Evolutionary conservation across 306 rosid species (phyloP), one percentile per base, ranked within the genome.

Genomic region (Canavalia gladiata): DNA sequence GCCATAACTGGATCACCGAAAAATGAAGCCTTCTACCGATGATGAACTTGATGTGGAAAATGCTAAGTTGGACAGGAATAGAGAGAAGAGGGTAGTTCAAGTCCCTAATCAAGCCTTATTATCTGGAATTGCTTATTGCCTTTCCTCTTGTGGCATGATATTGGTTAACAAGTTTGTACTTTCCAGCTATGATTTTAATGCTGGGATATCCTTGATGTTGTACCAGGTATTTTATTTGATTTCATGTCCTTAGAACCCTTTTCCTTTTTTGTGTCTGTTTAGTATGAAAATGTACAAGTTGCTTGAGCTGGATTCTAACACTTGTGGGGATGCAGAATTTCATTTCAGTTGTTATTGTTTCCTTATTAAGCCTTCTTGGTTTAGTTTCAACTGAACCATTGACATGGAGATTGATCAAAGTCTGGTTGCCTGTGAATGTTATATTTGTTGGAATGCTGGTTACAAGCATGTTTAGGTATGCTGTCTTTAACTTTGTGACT

Each of bases 401-500:
- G 41, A 89, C 98, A 43, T 96, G 98, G 99, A 93, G 81, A 82
- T 86, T 96, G 91, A 86, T 92, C 46, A 96, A 90, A 88, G 97
- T 93, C 78, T 96, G 98, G 99, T 73, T 96, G 74, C 99, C 98
- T 43, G 99, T 93, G 77, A 96, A 96, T 84, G 87, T 87, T 72
- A 93, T 93, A 73, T 93, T 96, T 78, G 97, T 96, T 46, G 99
- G 98, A 81, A 93, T 93, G 99, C 99, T 96, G 56, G 60, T 96
- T 57, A 96, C 99, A 67, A 96, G 99, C 91, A 92, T 96, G 96
- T 90, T 93, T 88, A 96, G 99, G 99, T 96, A 93, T 78, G 88
- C 8, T 28, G 37, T 50, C 75, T 71, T 79, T 66, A 72, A 72
- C 79, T 74, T 73, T 56, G 39, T 58, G 55, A 72, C 35, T 85